Evolutionary conservation across 1,139 yeast species (phyloP).

Genomic region (Candida buenavistaensis): DNA sequence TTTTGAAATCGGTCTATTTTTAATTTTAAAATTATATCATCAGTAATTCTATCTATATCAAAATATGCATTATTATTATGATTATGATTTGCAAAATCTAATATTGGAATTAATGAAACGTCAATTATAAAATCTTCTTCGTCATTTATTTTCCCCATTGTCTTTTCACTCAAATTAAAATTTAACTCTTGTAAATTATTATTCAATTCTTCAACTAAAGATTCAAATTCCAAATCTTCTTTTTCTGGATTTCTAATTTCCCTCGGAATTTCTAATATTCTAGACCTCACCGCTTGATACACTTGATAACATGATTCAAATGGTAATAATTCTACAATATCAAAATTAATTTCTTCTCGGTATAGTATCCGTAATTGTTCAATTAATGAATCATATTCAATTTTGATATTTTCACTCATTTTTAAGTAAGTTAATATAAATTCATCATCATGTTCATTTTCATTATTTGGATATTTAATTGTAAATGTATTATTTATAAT

Average conservation of each 20-base stretch:
- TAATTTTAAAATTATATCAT: slow-evolving; percentile 42
- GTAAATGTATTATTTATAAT: slow-evolving; percentile 24
- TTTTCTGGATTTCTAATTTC: slow-evolving; percentile 7
- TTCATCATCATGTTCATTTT: slow-evolving; percentile 5
- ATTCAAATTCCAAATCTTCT: slow-evolving; percentile 14
- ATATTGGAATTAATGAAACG: slow-evolving; percentile 60
- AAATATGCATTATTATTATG: slow-evolving; percentile 51
- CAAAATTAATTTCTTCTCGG: slow-evolving; percentile 13
- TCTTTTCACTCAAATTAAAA: slow-evolving; percentile 7
- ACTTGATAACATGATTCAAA: slow-evolving; percentile 40
- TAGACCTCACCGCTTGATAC: slow-evolving; percentile 52
- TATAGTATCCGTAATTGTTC: slow-evolving; percentile 15
- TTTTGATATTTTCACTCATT: slow-evolving; percentile 11
- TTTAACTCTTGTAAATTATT: slow-evolving; percentile 7
- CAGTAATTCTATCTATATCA: slow-evolving; percentile 53
- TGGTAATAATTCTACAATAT: slow-evolving; percentile 15
- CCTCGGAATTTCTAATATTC: slow-evolving; percentile 65
- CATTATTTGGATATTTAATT: slow-evolving; percentile 12
- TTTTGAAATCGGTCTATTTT: slow-evolving; percentile 15
- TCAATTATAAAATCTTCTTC: slow-evolving; percentile 45
- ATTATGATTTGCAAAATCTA: slow-evolving; percentile 69
- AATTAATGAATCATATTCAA: slow-evolving; percentile 17
- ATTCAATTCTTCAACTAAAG: slow-evolving; percentile 2
- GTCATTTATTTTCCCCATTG: slow-evolving; percentile 3
- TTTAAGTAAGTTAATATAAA: slow-evolving; percentile 18